Conservation (phyloP, 345 rosid genomes). For the Microthlaspi erraticum region DNA sequence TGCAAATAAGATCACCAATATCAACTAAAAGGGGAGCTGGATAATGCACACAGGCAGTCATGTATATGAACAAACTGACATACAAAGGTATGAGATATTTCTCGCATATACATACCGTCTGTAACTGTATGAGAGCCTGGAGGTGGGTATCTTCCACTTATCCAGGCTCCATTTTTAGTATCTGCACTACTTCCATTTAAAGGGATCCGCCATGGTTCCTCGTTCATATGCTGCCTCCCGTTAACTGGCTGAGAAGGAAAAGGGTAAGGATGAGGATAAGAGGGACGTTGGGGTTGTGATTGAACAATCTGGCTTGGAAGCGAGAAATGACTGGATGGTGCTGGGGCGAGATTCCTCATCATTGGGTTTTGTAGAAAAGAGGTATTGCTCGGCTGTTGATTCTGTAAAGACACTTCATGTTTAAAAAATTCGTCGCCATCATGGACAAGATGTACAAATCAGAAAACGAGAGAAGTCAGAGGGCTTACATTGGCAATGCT, state of each 20-base stretch:
- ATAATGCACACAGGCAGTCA: conserved; percentile 16
- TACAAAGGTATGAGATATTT: conserved; percentile 16
- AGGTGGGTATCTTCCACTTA: conserved; percentile 67
- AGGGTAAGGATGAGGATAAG: conserved; percentile 61
- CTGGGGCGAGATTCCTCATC: conserved; percentile 56
- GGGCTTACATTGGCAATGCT: conserved; percentile 55
- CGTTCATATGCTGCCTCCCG: conserved; percentile 55
- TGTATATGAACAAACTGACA: conserved; percentile 21
- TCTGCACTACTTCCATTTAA: conserved; percentile 56
- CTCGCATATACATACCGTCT: conserved; percentile 57
- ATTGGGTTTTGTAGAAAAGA: conserved; percentile 62
- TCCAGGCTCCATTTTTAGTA: conserved; percentile 68
- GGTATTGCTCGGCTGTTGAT: conserved; percentile 57
- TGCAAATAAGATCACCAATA: conserved; percentile 30
- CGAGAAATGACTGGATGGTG: conserved; percentile 64
- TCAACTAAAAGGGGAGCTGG: conserved; percentile 28
- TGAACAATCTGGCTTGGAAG: conserved; percentile 57
- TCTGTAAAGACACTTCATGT: conserved; percentile 63
- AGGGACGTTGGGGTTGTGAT: conserved; percentile 59
- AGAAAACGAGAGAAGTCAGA: conserved; percentile 21
- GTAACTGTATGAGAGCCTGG: conserved; percentile 58
- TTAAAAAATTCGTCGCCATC: conserved; percentile 58
- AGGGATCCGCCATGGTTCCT: conserved; percentile 74
- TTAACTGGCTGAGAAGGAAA: conserved; percentile 68
- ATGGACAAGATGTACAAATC: conserved; percentile 6